Base-by-base conservation (phyloP, 129 eudicot species). In the Pseudognaphalium luteoalbum region DNA sequence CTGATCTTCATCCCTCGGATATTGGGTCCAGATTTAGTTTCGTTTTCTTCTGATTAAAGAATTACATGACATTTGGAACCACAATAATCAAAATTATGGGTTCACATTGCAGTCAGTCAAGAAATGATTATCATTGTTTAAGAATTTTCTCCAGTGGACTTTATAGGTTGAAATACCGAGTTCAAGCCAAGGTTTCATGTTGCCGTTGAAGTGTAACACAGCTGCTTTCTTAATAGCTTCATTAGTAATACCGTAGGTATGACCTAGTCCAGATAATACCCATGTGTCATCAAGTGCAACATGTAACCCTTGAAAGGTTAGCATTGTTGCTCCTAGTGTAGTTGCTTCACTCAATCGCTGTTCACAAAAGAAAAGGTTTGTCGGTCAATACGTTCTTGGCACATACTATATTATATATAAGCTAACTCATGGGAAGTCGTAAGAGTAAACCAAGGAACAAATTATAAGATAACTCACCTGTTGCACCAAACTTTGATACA, bases 181-280 rank as follows among this genome's bases (percentile, higher is more conserved):
- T 68, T 95, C 99, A 37, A 95, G 93, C 99, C 99, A 95, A 28
- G 99, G 99, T 84, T 95, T 95, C 99, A 91, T 95, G 86, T 92
- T 91, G 63, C 99, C 99, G 37, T 91, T 92, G 75, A 79, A 95
- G 82, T 95, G 99, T 83, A 95, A 75, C 1, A 87, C 97, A 35
- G 94, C 94, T 25, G 96, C 90, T 68, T 83, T 86, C 60, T 70
- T 73, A 6, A 91, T 71, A 42, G 81, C 44, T 51, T 89, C 90
- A 22, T 58, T 62, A 78, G 80, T 80, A 70, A 87, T 77, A 28
- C 90, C 91, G 21, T 91, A 95, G 68, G 83, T 88, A 82, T 91
- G 90, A 61, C 99, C 98, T 50, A 93, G 80, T 61, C 98, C 98
- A 6, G 96, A 88, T 61, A 87, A 74, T 68, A 89, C 81, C 99